phyloP scores from a whole-genome alignment of 2,329 filamentous ascomycete genomes.

The Aspergillus fumigatiaffinis region DNA sequence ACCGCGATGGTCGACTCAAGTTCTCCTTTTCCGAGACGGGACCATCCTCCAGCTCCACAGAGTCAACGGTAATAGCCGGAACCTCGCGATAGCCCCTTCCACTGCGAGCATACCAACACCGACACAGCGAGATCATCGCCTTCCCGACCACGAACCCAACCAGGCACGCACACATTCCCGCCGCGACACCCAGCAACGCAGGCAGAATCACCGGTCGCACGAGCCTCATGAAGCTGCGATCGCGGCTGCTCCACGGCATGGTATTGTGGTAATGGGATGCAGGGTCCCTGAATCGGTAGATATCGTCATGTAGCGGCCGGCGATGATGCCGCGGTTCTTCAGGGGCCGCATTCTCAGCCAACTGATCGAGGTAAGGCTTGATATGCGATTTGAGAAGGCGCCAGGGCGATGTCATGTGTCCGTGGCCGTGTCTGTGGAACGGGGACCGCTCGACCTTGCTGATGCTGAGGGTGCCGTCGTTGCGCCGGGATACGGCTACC shows the following conservation, averaged over 20 bases:
- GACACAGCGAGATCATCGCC: conserved; percentile 12
- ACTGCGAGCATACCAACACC: conserved; percentile 7
- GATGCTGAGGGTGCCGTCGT: conserved; percentile 23
- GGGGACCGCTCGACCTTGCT: conserved; percentile 23
- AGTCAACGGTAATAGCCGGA: background rate
- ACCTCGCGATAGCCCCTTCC: conserved; percentile 1
- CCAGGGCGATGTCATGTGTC: background rate
- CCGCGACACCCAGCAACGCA: conserved; percentile 33
- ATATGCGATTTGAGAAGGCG: background rate
- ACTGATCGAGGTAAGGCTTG: background rate
- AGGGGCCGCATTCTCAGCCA: background rate
- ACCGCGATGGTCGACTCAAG: conserved; percentile 1
- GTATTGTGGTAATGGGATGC: conserved; percentile 16
- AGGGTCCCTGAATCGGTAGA: conserved; percentile 10
- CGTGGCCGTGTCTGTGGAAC: conserved; percentile 5
- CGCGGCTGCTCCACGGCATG: conserved; percentile 17
- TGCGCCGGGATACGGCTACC: conserved; percentile 24
- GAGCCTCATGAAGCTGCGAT: conserved; percentile 22
- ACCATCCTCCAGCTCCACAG: conserved; percentile 9
- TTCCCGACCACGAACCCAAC: conserved; percentile 36
- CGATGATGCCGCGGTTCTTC: conserved; percentile 4
- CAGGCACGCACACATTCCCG: conserved; percentile 35
- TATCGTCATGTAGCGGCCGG: conserved; percentile 15
- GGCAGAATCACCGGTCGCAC: conserved; percentile 38
- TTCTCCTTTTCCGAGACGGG: conserved; percentile 15